Conservation (phyloP, 2,329 filamentous ascomycete genomes). For the Decorospora gaudefroyi region DNA sequence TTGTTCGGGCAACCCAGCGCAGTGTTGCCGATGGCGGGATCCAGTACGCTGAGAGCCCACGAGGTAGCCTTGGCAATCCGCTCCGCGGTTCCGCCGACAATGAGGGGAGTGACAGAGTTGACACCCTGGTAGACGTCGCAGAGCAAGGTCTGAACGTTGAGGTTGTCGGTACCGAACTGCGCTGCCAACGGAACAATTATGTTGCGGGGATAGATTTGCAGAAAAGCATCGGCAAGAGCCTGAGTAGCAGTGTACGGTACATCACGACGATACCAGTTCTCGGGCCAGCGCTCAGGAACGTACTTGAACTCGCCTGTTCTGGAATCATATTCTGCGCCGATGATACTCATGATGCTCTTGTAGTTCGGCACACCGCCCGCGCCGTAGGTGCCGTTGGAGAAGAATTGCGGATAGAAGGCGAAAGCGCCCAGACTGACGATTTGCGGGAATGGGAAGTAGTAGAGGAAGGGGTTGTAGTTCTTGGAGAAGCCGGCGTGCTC, state of each 20-base stretch:
- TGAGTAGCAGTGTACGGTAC: conserved; percentile 54
- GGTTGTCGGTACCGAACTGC: conserved; percentile 41
- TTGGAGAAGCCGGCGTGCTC: conserved; percentile 51
- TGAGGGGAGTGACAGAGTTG: conserved; percentile 44
- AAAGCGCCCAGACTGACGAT: conserved; percentile 55
- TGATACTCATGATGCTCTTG: conserved; percentile 50
- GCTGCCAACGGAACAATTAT: conserved; percentile 35
- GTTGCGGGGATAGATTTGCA: conserved; percentile 43
- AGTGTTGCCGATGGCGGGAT: conserved; percentile 32
- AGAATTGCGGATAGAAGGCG: conserved; percentile 35
- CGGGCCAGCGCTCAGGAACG: conserved; percentile 58
- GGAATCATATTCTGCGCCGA: conserved; percentile 53
- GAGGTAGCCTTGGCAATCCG: conserved; percentile 24
- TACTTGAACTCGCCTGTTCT: conserved; percentile 52
- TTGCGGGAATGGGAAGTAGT: conserved; percentile 47
- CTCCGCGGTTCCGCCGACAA: conserved; percentile 32
- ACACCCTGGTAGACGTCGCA: conserved; percentile 46
- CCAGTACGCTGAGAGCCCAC: conserved; percentile 41
- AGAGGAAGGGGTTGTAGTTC: conserved; percentile 52
- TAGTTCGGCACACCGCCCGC: conserved; percentile 43
- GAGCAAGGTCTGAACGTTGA: conserved; percentile 38
- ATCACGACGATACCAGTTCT: conserved; percentile 57
- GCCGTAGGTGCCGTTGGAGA: conserved; percentile 46
- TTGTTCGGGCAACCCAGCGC: conserved; percentile 43
- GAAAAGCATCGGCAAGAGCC: conserved; percentile 40